Percentiles rank a stretch among this genome's conserved stretches.
Conservation (phyloP, 1,284 basidiomycete species). For the Trametes versicolor region DNA sequence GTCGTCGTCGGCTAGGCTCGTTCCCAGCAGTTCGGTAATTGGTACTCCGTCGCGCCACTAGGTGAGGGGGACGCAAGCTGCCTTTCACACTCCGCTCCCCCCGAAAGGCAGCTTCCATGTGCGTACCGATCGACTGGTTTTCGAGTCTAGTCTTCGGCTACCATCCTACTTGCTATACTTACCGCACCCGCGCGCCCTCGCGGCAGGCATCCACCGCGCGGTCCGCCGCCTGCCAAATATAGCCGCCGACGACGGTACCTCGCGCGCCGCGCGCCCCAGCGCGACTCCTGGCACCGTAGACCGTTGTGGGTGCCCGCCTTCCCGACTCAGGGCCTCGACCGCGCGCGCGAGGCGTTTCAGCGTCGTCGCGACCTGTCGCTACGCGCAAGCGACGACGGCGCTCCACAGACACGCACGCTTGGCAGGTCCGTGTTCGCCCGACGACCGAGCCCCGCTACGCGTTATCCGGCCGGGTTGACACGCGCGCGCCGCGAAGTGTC, state of each 20-base stretch:
- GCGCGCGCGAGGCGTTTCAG: not conserved
- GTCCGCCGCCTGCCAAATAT: too few relatives aligned
- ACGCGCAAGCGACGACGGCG: not conserved
- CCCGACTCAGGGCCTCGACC: not conserved
- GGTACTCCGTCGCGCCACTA: too few relatives aligned
- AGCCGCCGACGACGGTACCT: too few relatives aligned
- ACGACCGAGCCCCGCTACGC: not conserved
- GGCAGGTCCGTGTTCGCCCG: constrained; percentile 4
- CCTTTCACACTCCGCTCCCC: too few relatives aligned
- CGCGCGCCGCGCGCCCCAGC: not conserved
- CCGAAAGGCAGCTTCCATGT: too few relatives aligned
- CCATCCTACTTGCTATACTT: not conserved
- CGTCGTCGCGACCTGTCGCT: not conserved
- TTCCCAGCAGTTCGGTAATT: too few relatives aligned
- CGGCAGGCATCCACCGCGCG: too few relatives aligned
- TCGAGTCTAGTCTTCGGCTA: too few relatives aligned
- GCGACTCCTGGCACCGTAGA: constrained; percentile 16
- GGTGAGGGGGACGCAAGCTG: too few relatives aligned
- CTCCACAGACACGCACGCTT: not conserved
- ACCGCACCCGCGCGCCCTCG: not conserved
- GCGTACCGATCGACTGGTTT: too few relatives aligned
- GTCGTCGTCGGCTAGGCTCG: too few relatives aligned
- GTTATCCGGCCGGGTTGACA: constrained; percentile 3
- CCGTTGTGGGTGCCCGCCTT: constrained; percentile 12
- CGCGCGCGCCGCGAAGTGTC: constrained; percentile 3